phyloP scores from a whole-genome alignment of 495 filamentous ascomycete species.

The Penicillium cosmopolitanum region DNA sequence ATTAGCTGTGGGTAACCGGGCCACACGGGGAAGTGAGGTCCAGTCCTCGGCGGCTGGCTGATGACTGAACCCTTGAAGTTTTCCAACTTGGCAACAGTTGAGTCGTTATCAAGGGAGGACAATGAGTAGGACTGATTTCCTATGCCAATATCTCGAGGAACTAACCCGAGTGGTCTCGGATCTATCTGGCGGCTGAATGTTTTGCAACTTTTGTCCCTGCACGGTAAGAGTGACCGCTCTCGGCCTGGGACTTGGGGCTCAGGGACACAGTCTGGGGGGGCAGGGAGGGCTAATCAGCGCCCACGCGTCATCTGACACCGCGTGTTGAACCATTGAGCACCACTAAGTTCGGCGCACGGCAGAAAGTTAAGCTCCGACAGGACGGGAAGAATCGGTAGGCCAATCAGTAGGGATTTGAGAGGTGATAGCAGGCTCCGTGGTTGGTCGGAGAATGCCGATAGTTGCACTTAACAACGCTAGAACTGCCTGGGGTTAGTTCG shows the following conservation, averaged over 20 bases:
- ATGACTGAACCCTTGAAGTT: no score
- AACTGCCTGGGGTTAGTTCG: slow-evolving; percentile 3
- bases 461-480: background rate
- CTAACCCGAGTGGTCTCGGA: background rate
- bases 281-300: background rate
- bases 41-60: no score
- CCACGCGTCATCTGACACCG: slow-evolving; percentile 3
- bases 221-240: background rate
- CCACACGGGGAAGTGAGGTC: no score
- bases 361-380: slow-evolving; percentile 11
- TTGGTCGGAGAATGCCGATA: slow-evolving; percentile 15
- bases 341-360: background rate
- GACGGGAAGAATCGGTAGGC: slow-evolving; percentile 12
- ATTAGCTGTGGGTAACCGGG: no score
- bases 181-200: slow-evolving; percentile 3
- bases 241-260: background rate
- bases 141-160: background rate
- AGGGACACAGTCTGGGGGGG: background rate
- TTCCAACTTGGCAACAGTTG: no score
- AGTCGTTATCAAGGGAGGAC: no score
- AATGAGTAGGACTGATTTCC: no score
- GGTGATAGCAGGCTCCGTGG: background rate
- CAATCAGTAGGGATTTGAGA: slow-evolving; percentile 5
- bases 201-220: slow-evolving; percentile 4
- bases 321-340: background rate